Evolutionary conservation across 1,284 basidiomycete genomes (phyloP).

Genomic region (Cerioporus squamosus): DNA sequence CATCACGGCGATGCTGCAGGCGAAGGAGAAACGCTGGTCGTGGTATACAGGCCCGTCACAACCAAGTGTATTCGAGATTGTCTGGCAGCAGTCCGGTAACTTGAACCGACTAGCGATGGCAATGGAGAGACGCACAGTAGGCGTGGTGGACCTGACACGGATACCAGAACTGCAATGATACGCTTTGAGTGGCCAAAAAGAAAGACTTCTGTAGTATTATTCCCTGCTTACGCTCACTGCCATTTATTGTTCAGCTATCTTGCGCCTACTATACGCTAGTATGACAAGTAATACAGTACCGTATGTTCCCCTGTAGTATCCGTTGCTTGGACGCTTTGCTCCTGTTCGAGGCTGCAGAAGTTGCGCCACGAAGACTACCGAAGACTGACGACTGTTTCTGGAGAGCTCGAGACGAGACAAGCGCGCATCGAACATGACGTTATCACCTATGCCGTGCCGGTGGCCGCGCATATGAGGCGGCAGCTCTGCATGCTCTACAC

Average conservation of each 20-base stretch:
- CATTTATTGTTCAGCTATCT: conserved; percentile 20
- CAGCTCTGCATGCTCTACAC: neutral
- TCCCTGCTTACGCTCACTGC: neutral
- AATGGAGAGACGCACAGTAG: conserved; percentile 57
- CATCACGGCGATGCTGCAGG: conserved; percentile 33
- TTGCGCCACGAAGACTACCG: too few relatives aligned
- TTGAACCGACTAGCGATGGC: conserved; percentile 63
- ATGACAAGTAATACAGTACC: neutral
- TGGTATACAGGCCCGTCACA: conserved; percentile 56
- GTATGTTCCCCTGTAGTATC: conserved; percentile 1
- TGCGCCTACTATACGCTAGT: neutral
- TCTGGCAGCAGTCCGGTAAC: conserved; percentile 55
- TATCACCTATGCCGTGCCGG: conserved; percentile 13
- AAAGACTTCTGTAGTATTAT: neutral
- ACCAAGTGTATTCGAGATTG: conserved; percentile 66
- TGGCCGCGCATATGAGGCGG: conserved; percentile 14
- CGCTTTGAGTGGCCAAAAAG: neutral
- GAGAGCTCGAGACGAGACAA: conserved; percentile 10
- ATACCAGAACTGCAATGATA: conserved; percentile 40
- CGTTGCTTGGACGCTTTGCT: neutral
- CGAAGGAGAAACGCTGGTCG: conserved; percentile 54
- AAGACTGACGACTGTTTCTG: neutral
- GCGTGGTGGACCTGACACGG: conserved; percentile 55
- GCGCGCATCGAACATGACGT: conserved; percentile 12
- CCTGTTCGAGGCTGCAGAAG: neutral